phyloP scores from a whole-genome alignment of 768 basidiomycete species.

The Pleurotus platypus region DNA sequence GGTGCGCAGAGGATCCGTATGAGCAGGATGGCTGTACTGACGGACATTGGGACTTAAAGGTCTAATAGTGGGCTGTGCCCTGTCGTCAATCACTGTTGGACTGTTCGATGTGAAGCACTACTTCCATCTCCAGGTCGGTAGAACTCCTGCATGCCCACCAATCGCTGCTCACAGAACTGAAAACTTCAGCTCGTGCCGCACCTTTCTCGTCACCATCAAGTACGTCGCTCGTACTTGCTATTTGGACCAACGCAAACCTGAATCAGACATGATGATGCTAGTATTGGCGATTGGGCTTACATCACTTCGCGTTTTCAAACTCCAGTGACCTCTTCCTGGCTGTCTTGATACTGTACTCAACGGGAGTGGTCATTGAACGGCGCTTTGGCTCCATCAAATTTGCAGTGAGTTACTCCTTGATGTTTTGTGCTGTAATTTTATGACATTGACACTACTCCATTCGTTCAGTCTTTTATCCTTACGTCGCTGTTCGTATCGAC shows the following conservation, averaged over 20 bases:
- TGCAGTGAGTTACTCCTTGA: conserved; percentile 51
- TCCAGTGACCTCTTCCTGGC: conserved; percentile 84
- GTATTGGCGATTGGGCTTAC: conserved; percentile 82
- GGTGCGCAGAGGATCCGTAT: conserved; percentile 34
- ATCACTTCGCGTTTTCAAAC: conserved; percentile 76
- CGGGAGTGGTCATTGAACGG: conserved; percentile 72
- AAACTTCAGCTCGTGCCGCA: conserved; percentile 72
- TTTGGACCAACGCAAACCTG: conserved; percentile 22
- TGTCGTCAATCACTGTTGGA: conserved; percentile 71
- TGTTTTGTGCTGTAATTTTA: background rate
- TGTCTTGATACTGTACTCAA: conserved; percentile 69
- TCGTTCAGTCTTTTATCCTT: conserved; percentile 67
- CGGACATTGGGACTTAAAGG: conserved; percentile 36
- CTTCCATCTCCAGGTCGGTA: conserved; percentile 72
- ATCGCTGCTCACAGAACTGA: background rate
- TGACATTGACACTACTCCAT: conserved; percentile 9
- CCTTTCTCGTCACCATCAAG: conserved; percentile 87
- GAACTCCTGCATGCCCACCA: background rate
- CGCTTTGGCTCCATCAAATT: conserved; percentile 86
- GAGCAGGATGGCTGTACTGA: conserved; percentile 2
- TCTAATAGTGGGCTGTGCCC: conserved; percentile 68
- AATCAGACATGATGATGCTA: conserved; percentile 34
- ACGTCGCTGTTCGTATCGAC: conserved; percentile 66
- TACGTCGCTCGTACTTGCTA: conserved; percentile 25
- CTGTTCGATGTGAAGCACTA: conserved; percentile 88